A percentile compares a stretch with the other conserved stretches of the same genome.
Conservation (phyloP, 2,329 filamentous ascomycete genomes). For the Tolypocladium album region DNA sequence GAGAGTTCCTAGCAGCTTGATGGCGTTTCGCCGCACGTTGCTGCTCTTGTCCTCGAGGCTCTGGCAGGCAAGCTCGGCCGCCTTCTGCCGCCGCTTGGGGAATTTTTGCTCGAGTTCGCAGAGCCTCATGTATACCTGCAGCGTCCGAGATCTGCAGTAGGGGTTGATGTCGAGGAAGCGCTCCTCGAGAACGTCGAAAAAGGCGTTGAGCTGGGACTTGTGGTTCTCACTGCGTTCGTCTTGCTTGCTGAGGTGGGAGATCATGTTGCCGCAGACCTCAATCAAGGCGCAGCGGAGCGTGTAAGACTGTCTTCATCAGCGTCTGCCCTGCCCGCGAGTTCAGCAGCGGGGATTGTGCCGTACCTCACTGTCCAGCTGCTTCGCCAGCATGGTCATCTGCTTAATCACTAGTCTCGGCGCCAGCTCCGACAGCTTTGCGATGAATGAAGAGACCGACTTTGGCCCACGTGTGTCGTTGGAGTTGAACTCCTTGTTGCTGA, state of each 20-base stretch:
- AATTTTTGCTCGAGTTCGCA: slow-evolving; percentile 96
- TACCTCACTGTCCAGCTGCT: slow-evolving; percentile 90
- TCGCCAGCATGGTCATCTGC: slow-evolving; percentile 91
- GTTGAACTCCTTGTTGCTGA: slow-evolving; percentile 97
- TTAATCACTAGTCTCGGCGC: slow-evolving; percentile 89
- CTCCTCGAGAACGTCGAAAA: slow-evolving; percentile 94
- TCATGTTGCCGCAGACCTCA: slow-evolving; percentile 93
- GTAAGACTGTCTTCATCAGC: slow-evolving; percentile 54
- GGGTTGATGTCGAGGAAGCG: slow-evolving; percentile 94
- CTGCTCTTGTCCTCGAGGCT: slow-evolving; percentile 98
- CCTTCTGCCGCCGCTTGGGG: slow-evolving; percentile 79
- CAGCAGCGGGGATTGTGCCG: not conserved
- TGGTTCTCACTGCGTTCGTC: slow-evolving; percentile 87
- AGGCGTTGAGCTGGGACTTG: slow-evolving; percentile 90
- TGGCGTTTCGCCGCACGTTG: slow-evolving; percentile 88
- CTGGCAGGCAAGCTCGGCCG: slow-evolving; percentile 74
- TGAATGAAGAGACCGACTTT: slow-evolving; percentile 91
- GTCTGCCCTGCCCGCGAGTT: too few species aligned
- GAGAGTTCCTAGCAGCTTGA: slow-evolving; percentile 79
- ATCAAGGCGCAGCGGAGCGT: slow-evolving; percentile 88
- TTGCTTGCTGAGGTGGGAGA: slow-evolving; percentile 79
- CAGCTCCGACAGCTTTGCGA: slow-evolving; percentile 86
- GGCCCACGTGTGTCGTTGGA: slow-evolving; percentile 91
- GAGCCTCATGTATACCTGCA: slow-evolving; percentile 86
- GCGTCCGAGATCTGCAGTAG: slow-evolving; percentile 82